Percentiles rank a stretch among this genome's conserved stretches.
These are phyloP conservation scores for Aegilops sharonensis DNA, from an alignment of 176 grass and related monocot genomes.

Conservation along the genomic window DNA sequence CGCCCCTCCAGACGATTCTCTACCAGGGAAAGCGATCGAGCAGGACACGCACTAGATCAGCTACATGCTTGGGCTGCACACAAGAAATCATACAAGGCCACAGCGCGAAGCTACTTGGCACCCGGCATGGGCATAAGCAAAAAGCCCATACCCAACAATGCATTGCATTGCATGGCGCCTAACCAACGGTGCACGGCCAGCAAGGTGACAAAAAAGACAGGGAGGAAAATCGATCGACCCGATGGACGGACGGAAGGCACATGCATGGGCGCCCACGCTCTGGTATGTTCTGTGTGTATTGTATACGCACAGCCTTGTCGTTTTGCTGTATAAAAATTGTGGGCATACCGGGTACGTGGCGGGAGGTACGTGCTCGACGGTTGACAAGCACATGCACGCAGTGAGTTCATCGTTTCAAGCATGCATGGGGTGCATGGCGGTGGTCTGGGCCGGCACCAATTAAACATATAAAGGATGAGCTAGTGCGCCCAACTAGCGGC, in stretches of 20 bases:
- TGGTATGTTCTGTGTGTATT: neutral
- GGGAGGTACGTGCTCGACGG: neutral
- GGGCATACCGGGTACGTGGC: neutral
- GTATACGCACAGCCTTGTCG: neutral
- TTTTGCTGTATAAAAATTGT: neutral
- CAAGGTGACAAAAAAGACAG: slow-evolving; percentile 8
- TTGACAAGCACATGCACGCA: neutral
- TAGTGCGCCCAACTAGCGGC: too few species aligned
- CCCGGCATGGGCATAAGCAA: slow-evolving; percentile 24
- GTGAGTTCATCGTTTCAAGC: too few species aligned
- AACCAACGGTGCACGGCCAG: neutral
- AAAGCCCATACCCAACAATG: neutral
- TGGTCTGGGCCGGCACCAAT: neutral
- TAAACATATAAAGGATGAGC: too few species aligned
- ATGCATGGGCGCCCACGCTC: slow-evolving; percentile 5
- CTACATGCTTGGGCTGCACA: neutral
- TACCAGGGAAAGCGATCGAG: slow-evolving; percentile 1
- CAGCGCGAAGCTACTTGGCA: slow-evolving; percentile 5
- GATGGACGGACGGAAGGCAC: neutral
- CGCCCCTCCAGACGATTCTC: neutral
- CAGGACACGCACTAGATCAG: slow-evolving; percentile 11
- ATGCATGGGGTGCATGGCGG: neutral
- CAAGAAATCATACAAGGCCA: neutral
- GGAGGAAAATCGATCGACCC: neutral
- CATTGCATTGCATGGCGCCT: neutral